A percentile compares a stretch with the other conserved stretches of the same genome.
Evolutionary conservation across 345 rosid genomes (phyloP).

Genomic region (Arabidopsis suecica): DNA sequence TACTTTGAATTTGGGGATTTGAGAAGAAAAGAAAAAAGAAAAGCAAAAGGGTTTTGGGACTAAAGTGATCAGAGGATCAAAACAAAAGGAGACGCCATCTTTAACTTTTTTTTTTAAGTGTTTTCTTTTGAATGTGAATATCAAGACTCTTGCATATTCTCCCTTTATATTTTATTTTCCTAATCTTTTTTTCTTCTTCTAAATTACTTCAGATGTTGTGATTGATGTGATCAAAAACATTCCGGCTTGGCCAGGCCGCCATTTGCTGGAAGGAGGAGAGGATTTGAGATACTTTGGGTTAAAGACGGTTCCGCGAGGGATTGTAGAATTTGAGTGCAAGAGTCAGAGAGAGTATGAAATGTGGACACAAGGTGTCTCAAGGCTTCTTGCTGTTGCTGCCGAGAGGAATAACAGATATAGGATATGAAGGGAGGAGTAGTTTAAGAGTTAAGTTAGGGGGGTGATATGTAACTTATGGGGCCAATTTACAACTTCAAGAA

Average conservation of each 20-base stretch:
- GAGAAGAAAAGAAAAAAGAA: constrained; percentile 65
- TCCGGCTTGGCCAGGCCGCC: constrained; percentile 92
- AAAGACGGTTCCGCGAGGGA: constrained; percentile 57
- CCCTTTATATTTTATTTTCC: constrained; percentile 15
- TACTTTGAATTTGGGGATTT: constrained; percentile 72
- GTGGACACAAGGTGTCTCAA: constrained; percentile 93
- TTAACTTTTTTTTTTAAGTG: background rate
- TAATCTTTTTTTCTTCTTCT: constrained; percentile 9
- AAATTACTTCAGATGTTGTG: constrained; percentile 63
- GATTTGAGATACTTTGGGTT: constrained; percentile 75
- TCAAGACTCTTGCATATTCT: constrained; percentile 24
- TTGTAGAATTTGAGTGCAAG: constrained; percentile 78
- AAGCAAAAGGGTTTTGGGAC: constrained; percentile 45
- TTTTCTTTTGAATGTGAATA: constrained; percentile 24
- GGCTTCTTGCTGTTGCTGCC: constrained; percentile 71
- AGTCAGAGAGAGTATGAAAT: constrained; percentile 82
- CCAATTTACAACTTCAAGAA: constrained; percentile 23
- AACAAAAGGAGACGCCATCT: constrained; percentile 30
- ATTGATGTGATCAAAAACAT: constrained; percentile 72
- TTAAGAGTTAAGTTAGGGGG: background rate
- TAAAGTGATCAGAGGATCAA: constrained; percentile 28
- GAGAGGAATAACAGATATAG: constrained; percentile 63
- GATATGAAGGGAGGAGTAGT: constrained; percentile 50
- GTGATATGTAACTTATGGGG: constrained; percentile 15
- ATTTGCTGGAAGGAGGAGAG: constrained; percentile 85